A percentile compares a stretch with the other conserved stretches of the same genome.
Evolutionary conservation across 805 yeast species (phyloP).

Genomic region (Wickerhamiella shivajii): DNA sequence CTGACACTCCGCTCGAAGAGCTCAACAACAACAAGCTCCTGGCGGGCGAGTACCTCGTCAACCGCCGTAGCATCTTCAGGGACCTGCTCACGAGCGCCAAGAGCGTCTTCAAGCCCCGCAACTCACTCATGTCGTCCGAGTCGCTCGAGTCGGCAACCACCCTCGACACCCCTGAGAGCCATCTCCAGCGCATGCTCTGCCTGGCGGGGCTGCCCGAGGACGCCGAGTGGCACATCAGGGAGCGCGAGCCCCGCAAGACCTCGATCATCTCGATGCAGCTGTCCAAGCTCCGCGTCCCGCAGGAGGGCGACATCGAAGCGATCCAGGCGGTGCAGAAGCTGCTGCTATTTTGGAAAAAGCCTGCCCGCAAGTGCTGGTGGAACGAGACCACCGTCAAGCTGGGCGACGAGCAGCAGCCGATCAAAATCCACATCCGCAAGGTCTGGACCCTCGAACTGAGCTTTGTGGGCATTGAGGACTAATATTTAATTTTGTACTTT

Average conservation of each 20-base stretch:
- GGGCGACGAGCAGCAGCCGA: constrained; percentile 22
- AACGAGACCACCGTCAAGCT: constrained; percentile 27
- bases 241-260: constrained; percentile 75
- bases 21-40: constrained; percentile 55
- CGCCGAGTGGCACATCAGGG: constrained; percentile 77
- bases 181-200: constrained; percentile 86
- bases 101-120: not conserved
- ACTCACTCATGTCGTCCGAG: not conserved
- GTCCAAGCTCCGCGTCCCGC: constrained; percentile 30
- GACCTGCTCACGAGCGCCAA: constrained; percentile 35
- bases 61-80: constrained; percentile 50
- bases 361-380: constrained; percentile 99
- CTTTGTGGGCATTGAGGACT: constrained; percentile 52
- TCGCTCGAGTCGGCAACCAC: not conserved
- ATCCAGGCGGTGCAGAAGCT: constrained; percentile 39
- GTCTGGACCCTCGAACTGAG: constrained; percentile 95
- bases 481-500: not conserved
- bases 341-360: constrained; percentile 88
- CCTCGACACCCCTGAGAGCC: constrained; percentile 81
- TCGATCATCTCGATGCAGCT: constrained; percentile 74
- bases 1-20: constrained; percentile 40
- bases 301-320: constrained; percentile 11
- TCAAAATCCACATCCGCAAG: constrained; percentile 73
- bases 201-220: constrained; percentile 61
- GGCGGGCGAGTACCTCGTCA: constrained; percentile 53